These are phyloP conservation scores for Trichophaea hybrida DNA, from an alignment of 2,329 filamentous ascomycete genomes.

Conservation along the genomic window DNA sequence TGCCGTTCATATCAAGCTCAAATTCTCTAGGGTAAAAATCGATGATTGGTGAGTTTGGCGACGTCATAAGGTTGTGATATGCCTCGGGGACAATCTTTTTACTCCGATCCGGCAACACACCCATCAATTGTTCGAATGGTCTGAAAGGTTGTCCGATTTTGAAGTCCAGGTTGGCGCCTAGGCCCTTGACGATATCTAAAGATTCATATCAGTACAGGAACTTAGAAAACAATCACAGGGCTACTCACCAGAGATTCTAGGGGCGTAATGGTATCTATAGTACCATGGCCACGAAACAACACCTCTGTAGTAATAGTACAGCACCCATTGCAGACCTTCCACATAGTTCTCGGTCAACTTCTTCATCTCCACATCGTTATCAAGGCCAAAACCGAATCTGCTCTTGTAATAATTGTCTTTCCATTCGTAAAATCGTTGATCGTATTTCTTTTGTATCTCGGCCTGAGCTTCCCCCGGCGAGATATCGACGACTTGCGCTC, in stretches of 20 bases:
- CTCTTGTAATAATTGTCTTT: constrained; percentile 84
- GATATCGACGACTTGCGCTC: constrained; percentile 68
- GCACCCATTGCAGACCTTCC: constrained; percentile 91
- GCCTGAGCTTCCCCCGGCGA: constrained; percentile 64
- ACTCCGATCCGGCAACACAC: constrained; percentile 89
- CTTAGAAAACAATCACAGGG: background rate
- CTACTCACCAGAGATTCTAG: constrained; percentile 67
- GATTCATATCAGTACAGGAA: constrained; percentile 20
- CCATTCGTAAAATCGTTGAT: constrained; percentile 80
- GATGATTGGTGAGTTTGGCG: constrained; percentile 76
- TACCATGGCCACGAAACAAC: constrained; percentile 99
- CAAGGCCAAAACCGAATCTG: constrained; percentile 80
- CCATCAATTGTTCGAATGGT: constrained; percentile 95
- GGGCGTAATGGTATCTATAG: constrained; percentile 91
- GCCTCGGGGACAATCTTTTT: constrained; percentile 75
- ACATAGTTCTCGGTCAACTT: constrained; percentile 91
- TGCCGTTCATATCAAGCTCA: constrained; percentile 96
- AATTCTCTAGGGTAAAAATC: constrained; percentile 98
- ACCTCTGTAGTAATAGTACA: constrained; percentile 95
- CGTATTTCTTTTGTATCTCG: constrained; percentile 70
- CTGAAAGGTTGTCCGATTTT: constrained; percentile 86
- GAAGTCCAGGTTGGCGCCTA: constrained; percentile 80
- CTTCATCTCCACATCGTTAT: constrained; percentile 64
- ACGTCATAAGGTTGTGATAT: constrained; percentile 64
- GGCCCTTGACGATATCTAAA: constrained; percentile 70